These are phyloP conservation scores for Calonectria fujianensis DNA, from an alignment of 2,329 filamentous ascomycete species.

Conservation along the genomic window DNA sequence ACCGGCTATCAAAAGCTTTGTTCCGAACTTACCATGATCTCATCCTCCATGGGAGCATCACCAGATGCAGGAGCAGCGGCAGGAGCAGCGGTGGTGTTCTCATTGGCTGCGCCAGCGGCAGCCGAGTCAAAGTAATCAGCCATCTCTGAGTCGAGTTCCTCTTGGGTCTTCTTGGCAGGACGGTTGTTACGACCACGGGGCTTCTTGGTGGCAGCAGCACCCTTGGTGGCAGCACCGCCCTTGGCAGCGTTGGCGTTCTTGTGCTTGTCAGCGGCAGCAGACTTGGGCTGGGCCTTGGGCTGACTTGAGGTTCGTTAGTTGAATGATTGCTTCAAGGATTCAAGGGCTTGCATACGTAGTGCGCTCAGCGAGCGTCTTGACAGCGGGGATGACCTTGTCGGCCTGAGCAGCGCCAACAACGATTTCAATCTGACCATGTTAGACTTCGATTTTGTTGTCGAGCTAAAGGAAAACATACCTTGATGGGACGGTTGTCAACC, in stretches of 20 bases:
- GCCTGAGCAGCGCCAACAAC: conserved; percentile 86
- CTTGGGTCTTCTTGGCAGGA: conserved; percentile 89
- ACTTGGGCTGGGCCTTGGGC: conserved; percentile 79
- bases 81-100: conserved; percentile 67
- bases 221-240: conserved; percentile 65
- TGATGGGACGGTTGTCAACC: conserved; percentile 93
- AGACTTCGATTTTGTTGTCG: conserved; percentile 41
- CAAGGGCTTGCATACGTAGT: conserved; percentile 74
- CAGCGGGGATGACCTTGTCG: conserved; percentile 78
- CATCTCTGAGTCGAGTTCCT: conserved; percentile 99
- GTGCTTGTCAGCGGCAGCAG: conserved; percentile 84
- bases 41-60: conserved; percentile 80
- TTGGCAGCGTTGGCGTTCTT: conserved; percentile 71
- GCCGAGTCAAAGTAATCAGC: conserved; percentile 87
- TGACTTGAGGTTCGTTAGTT: conserved; percentile 54
- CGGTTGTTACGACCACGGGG: conserved; percentile 74
- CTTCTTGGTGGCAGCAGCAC: conserved; percentile 71
- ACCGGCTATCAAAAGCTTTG: not conserved
- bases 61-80: conserved; percentile 67
- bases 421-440: conserved; percentile 84
- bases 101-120: conserved; percentile 64
- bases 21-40: conserved; percentile 69
- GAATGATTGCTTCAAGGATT: not conserved
- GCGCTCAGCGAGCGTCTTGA: conserved; percentile 87
- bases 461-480: conserved; percentile 71